A percentile compares a stretch with the other conserved stretches of the same genome.
Conservation (phyloP, 352 stramenopile genomes). For the Bremia lactucae region DNA sequence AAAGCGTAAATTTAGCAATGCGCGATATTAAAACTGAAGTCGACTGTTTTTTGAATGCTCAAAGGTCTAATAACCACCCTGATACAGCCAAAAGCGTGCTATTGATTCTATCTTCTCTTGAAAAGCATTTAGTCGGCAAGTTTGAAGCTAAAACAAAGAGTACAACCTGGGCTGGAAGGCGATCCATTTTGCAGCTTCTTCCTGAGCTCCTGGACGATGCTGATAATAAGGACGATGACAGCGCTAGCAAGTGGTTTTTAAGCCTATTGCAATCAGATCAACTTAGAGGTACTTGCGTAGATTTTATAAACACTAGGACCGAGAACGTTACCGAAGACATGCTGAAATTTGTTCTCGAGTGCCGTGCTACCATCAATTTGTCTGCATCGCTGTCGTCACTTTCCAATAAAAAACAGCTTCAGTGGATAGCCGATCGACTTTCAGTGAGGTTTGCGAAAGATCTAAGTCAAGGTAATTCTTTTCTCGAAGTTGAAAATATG, state of each 20-base stretch:
- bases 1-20: conserved; percentile 10
- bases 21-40: conserved; percentile 24
- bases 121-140: conserved; percentile 17
- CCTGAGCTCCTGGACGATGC: conserved; percentile 5
- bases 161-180: conserved; percentile 10
- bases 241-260: conserved; percentile 5
- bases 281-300: neutral
- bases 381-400: conserved; percentile 16
- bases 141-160: conserved; percentile 8
- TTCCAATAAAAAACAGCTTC: conserved; percentile 18
- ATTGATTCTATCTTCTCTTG: conserved; percentile 28
- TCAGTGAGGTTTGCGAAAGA: conserved; percentile 18
- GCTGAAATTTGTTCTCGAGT: conserved; percentile 21
- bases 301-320: neutral
- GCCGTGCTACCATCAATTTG: conserved; percentile 12
- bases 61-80: conserved; percentile 5
- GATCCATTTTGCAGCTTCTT: conserved; percentile 19
- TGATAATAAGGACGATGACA: conserved; percentile 2
- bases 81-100: conserved; percentile 25
- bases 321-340: conserved; percentile 17
- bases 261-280: conserved; percentile 2
- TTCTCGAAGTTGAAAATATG: conserved; percentile 15
- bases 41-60: conserved; percentile 16
- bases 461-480: conserved; percentile 9
- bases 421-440: conserved; percentile 24